Evolutionary conservation across 1,284 basidiomycete species (phyloP), one percentile per base, ranked within the genome.

Genomic region (Sphaerobolus stellatus): DNA sequence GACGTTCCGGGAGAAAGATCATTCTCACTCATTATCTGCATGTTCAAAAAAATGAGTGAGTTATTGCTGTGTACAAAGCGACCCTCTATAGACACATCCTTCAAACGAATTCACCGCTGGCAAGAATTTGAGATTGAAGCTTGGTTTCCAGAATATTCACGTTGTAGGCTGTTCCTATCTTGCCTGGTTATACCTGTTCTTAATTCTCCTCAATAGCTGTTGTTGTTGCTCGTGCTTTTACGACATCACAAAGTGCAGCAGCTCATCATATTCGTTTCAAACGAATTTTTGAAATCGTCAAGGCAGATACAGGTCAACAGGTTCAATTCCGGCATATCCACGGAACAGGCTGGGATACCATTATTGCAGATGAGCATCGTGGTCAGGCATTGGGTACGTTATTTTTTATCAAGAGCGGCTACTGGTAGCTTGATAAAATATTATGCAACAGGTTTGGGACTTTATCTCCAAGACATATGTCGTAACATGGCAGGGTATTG

Each of bases 71-170:
- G 20, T 1, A 40, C 62, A 16, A 58, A 56, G 25, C 56, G 52
- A 30, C 34, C 64, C 1, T 61, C 63, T 2, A 60, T 64, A 44
- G 64, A 68, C 40, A 67, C 62, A 2, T 62, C 62, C 9, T 68
- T 67, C 59, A 65, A 66, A 44, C 54, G 56, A 5, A 11, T 64
- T 13, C 57, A 61, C 45, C 25, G 56, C 2, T 66, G 62, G 61
- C 59, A 66, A 27, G 66, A 66, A 41, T 66, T 68, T 43, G 62
- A 66, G 50, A 63, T 67, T 20, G 66, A 66, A 40, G 53, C 49
- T 2, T 68, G 66, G 66, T 60, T 65, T 50, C 9, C 40, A 3
- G 36, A 56, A 5, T 48, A 30, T 18, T 58, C 58, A 51, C 44
- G 55, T 54, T 66, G 64, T 68, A 57, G 29, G 62, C n/a, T 29